Evolutionary conservation across 2,329 filamentous ascomycete genomes (phyloP), one percentile per base, ranked within the genome.

Genomic region (Colletotrichum limetticola): DNA sequence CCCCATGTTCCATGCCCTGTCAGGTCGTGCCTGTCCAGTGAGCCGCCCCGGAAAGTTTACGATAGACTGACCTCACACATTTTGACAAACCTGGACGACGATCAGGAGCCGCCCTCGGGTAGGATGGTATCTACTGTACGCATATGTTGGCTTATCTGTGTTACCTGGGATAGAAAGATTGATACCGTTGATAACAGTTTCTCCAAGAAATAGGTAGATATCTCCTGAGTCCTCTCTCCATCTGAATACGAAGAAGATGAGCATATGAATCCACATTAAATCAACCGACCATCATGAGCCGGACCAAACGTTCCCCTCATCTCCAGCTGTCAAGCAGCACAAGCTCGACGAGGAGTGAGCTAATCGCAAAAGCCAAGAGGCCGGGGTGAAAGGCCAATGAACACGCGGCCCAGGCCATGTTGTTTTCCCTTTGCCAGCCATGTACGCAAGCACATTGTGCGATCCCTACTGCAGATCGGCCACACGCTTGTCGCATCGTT

Each of bases 381-480:
- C 26, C 65, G 42, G 53, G 19, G 19, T n/a, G 24, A 14, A 24
- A 32, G 37, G 9, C 49, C 52, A 71, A 70, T 57, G 32, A 37
- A 30, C 12, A 66, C 30, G 61, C 56, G 28, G 61, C 66, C 66
- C 35, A 66, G 49, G 32, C 26, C 24, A 37, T 63, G 46, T 55
- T 49, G 32, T 49, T 49, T 59, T 16, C 49, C 66, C 56, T 55
- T 35, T 35, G 32, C 32, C 66, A 73, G 71, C 66, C 66, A 61
- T 73, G 46, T 61, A 73, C 71, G 71, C 71, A 73, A 73, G 55
- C 71, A 73, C 28, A 56, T 19, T 16, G 7, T 56, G 70, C 70
- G 66, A 72, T 72, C 70, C 66, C 46, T 70, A 59, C 71, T 8
- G 61, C 56, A 66, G 71, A 73, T 73, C 71, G 66, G 35, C 60